Conservation (phyloP, 1,284 basidiomycete genomes). For the Violaceomyces palustris region DNA sequence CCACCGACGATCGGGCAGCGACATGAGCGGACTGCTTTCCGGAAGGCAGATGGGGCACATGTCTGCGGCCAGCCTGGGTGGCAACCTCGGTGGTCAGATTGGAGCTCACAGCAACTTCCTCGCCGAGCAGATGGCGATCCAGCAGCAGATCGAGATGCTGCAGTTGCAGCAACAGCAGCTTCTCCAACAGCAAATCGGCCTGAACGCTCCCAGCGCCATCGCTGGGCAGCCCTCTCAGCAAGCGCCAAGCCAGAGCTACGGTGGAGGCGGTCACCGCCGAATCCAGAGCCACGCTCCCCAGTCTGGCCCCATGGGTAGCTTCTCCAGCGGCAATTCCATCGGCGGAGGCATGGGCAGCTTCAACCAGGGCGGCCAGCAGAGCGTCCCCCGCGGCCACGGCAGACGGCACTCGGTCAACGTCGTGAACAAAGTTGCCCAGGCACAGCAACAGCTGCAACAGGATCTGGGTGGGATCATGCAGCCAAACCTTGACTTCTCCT, state of each 20-base stretch:
- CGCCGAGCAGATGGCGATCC: slow-evolving; percentile 52
- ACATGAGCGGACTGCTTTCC: slow-evolving; percentile 28
- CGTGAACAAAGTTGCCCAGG: slow-evolving; percentile 52
- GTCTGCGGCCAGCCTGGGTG: slow-evolving; percentile 67
- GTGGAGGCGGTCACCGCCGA: slow-evolving; percentile 63
- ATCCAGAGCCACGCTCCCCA: slow-evolving; percentile 68
- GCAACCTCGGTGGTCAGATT: slow-evolving; percentile 60
- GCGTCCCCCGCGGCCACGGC: slow-evolving; percentile 67
- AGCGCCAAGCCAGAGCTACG: slow-evolving; percentile 5
- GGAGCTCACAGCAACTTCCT: slow-evolving; percentile 61
- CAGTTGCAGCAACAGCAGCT: slow-evolving; percentile 55
- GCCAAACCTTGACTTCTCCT: slow-evolving; percentile 36
- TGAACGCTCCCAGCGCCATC: slow-evolving; percentile 15
- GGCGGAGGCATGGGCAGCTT: slow-evolving; percentile 14
- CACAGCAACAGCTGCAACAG: slow-evolving; percentile 17
- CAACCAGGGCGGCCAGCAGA: slow-evolving; percentile 5
- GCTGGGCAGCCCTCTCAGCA: slow-evolving; percentile 16
- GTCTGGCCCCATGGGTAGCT: slow-evolving; percentile 63
- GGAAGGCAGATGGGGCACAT: slow-evolving; percentile 15
- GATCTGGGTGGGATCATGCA: slow-evolving; percentile 26
- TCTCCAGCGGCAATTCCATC: slow-evolving; percentile 42
- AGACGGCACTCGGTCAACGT: slow-evolving; percentile 92
- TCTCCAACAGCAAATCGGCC: slow-evolving; percentile 51
- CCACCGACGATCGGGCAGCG: slow-evolving; percentile 39
- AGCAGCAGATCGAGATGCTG: slow-evolving; percentile 55